Percentiles rank a stretch among this genome's conserved stretches.
Evolutionary conservation across 2,329 filamentous ascomycete genomes (phyloP).

Genomic region (Pseudogymnoascus sp.): DNA sequence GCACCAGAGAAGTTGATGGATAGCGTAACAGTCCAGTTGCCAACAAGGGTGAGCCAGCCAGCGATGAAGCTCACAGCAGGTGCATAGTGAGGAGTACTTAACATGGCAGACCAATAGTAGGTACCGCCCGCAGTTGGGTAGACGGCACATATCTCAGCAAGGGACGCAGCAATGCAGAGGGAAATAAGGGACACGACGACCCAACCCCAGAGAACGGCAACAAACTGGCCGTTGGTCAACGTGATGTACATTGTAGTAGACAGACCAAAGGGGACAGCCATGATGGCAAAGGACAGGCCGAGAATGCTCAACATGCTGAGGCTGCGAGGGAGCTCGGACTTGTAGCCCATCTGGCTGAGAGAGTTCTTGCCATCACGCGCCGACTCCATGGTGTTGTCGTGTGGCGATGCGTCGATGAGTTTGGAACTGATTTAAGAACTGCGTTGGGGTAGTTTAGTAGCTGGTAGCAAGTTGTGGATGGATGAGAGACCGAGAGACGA

Average conservation of each 20-base stretch:
- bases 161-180: slow-evolving; percentile 52
- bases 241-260: slow-evolving; percentile 61
- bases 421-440: not conserved
- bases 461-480: not conserved
- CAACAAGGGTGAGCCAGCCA: slow-evolving; percentile 63
- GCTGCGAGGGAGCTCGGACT: slow-evolving; percentile 55
- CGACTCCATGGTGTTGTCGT: not conserved
- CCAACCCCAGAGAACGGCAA: slow-evolving; percentile 65
- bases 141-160: slow-evolving; percentile 62
- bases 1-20: slow-evolving; percentile 67
- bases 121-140: slow-evolving; percentile 61
- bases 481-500: not conserved
- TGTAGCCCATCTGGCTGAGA: slow-evolving; percentile 47
- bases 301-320: slow-evolving; percentile 62
- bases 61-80: slow-evolving; percentile 61
- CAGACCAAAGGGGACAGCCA: slow-evolving; percentile 62
- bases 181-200: slow-evolving; percentile 56
- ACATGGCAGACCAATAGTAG: slow-evolving; percentile 65
- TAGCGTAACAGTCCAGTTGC: slow-evolving; percentile 59
- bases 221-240: slow-evolving; percentile 57
- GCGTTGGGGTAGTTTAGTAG: not conserved
- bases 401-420: not conserved
- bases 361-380: not conserved
- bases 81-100: slow-evolving; percentile 55
- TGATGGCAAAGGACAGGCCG: slow-evolving; percentile 62